A percentile compares a stretch with the other conserved stretches of the same genome.
Evolutionary conservation across 139 green algal species (phyloP).

Genomic region (Pseudopediastrum boryanum): DNA sequence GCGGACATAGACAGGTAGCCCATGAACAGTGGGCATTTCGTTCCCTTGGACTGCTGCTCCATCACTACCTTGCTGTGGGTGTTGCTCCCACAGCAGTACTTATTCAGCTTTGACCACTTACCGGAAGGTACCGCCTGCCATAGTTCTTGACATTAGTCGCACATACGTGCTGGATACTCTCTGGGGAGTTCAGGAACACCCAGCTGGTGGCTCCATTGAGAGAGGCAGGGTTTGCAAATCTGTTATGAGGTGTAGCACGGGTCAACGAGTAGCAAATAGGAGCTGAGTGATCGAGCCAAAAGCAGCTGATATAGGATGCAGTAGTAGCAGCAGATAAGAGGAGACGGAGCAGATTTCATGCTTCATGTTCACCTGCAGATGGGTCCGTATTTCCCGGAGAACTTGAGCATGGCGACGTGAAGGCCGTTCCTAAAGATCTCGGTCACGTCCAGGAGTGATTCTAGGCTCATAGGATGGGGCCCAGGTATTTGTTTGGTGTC

Average conservation of each 20-base stretch:
- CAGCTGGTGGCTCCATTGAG: constrained; percentile 63
- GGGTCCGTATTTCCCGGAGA: constrained; percentile 55
- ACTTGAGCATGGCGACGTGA: constrained; percentile 63
- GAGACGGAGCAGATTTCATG: not conserved
- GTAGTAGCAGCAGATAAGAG: not conserved
- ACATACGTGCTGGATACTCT: constrained; percentile 69
- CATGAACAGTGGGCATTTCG: no score
- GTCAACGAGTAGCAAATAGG: not conserved
- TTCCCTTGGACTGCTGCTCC: no score
- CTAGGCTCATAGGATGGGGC: not conserved
- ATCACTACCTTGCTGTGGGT: no score
- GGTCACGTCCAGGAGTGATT: constrained; percentile 47
- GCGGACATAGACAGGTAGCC: no score
- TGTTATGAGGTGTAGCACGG: no score
- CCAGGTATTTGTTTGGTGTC: no score
- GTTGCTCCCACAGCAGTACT: no score
- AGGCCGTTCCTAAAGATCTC: constrained; percentile 55
- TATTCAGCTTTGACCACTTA: no score
- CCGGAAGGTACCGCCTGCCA: constrained; percentile 64
- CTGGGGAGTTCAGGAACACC: constrained; percentile 69
- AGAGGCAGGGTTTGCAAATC: constrained; percentile 60
- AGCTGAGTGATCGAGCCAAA: no score
- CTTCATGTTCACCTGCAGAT: constrained; percentile 45
- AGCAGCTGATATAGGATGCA: not conserved
- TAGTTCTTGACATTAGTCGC: constrained; percentile 74